Percentiles rank a stretch among this genome's conserved stretches.
Conservation (phyloP, 2,329 filamentous ascomycete species). For the Nakataea oryzae region DNA sequence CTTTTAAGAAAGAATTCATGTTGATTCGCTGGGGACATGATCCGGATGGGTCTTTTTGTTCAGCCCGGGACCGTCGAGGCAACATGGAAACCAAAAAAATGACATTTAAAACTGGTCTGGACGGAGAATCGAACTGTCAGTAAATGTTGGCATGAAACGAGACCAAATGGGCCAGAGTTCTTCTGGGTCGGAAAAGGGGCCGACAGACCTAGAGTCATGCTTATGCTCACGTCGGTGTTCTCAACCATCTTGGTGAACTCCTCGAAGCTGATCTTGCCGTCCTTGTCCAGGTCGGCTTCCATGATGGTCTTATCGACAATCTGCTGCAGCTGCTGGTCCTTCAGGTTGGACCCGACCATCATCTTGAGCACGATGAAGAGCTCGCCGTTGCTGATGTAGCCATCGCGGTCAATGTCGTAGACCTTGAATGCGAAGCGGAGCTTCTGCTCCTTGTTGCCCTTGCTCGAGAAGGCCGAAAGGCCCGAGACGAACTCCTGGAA, state of each 20-base stretch:
- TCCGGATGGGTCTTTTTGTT: not conserved
- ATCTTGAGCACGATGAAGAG: slow-evolving; percentile 99
- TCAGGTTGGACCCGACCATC: slow-evolving; percentile 99
- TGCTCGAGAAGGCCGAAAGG: slow-evolving; percentile 89
- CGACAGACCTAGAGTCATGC: slow-evolving; percentile 58
- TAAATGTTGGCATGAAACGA: not conserved
- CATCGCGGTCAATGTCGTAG: slow-evolving; percentile 98
- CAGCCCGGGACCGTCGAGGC: not conserved
- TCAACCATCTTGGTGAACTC: slow-evolving; percentile 99
- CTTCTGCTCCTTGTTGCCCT: slow-evolving; percentile 99
- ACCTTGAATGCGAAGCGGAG: slow-evolving; percentile 97
- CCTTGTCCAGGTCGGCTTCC: slow-evolving; percentile 92
- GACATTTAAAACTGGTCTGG: not conserved
- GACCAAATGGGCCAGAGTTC: no score
- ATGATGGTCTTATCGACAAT: slow-evolving; percentile 99
- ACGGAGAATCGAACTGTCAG: not conserved
- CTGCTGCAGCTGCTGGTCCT: slow-evolving; percentile 97
- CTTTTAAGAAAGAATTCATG: not conserved
- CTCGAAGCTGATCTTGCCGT: slow-evolving; percentile 98
- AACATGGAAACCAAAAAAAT: not conserved
- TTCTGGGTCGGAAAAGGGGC: not conserved
- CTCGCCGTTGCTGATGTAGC: slow-evolving; percentile 97
- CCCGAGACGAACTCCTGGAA: slow-evolving; percentile 98
- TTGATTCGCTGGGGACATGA: not conserved
- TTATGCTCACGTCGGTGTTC: slow-evolving; percentile 73